phyloP scores from a whole-genome alignment of 306 rosid genomes.

The Sophora flavescens region DNA sequence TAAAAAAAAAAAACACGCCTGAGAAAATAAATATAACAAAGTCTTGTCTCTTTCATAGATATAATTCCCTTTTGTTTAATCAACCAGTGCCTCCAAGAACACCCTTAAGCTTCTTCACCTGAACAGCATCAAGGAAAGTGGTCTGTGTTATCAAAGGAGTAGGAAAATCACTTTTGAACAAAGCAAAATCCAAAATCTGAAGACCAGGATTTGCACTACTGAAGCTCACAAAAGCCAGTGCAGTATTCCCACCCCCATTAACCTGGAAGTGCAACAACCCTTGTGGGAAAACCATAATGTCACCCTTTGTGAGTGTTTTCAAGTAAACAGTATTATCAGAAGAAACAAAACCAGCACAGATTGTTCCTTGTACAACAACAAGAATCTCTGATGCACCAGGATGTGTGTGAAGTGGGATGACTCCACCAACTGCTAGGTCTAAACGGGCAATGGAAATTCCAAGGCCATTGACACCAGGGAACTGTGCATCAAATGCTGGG shows the following conservation, averaged over 20 bases:
- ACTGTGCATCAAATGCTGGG: constrained; percentile 70
- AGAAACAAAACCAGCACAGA: constrained; percentile 73
- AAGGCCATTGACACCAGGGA: constrained; percentile 78
- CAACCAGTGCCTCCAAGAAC: constrained; percentile 83
- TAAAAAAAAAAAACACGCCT: constrained; percentile 12
- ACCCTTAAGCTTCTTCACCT: constrained; percentile 81
- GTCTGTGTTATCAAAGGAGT: constrained; percentile 55
- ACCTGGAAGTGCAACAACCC: constrained; percentile 82
- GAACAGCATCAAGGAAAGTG: constrained; percentile 69
- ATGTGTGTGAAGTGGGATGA: constrained; percentile 85
- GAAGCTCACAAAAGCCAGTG: constrained; percentile 61
- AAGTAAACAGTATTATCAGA: constrained; percentile 66
- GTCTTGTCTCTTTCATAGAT: background rate
- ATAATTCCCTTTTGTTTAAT: background rate
- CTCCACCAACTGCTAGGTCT: constrained; percentile 70
- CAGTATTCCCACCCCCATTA: constrained; percentile 46
- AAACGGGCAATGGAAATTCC: constrained; percentile 71
- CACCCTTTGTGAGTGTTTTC: constrained; percentile 70
- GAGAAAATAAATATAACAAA: constrained; percentile 24
- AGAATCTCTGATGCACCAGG: constrained; percentile 71
- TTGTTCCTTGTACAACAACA: constrained; percentile 55
- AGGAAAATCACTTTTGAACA: constrained; percentile 75
- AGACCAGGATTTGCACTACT: constrained; percentile 79
- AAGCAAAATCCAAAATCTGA: constrained; percentile 72
- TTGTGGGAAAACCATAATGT: constrained; percentile 80